Percentiles rank a stretch among this genome's conserved stretches.
phyloP scores from a whole-genome alignment of 2,329 filamentous ascomycete genomes.

The Zelopaecilomyces penicillatus region DNA sequence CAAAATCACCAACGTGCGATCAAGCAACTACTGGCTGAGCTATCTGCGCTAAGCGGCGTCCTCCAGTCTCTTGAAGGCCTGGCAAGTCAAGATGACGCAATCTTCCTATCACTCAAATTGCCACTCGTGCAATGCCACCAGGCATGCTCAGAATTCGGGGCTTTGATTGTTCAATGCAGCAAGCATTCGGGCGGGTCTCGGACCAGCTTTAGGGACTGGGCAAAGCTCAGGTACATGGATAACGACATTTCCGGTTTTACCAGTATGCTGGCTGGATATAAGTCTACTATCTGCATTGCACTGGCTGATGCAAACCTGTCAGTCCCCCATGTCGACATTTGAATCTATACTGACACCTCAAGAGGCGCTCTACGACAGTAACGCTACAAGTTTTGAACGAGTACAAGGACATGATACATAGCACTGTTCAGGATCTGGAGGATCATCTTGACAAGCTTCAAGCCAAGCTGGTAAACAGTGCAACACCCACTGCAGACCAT shows the following conservation, averaged over 20 bases:
- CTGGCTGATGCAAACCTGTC: slow-evolving; percentile 15
- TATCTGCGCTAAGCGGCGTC: slow-evolving; percentile 5
- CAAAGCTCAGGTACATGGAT: slow-evolving; percentile 34
- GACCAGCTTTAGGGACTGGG: slow-evolving; percentile 37
- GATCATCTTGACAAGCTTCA: slow-evolving; percentile 6
- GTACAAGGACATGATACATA: slow-evolving; percentile 14
- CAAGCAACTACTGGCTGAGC: slow-evolving; percentile 7
- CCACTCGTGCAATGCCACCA: slow-evolving; percentile 32
- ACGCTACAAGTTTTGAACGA: slow-evolving; percentile 11
- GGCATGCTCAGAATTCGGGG: slow-evolving; percentile 32
- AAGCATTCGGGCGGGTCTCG: slow-evolving; percentile 22
- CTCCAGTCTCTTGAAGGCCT: slow-evolving; percentile 3
- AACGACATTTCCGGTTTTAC: slow-evolving; percentile 33
- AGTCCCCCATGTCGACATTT: neutral
- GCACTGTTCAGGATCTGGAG: slow-evolving; percentile 13
- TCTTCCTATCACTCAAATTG: slow-evolving; percentile 14
- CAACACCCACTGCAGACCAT: too few relatives aligned
- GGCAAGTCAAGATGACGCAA: slow-evolving; percentile 3
- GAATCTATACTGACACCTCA: too few relatives aligned
- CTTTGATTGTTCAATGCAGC: slow-evolving; percentile 25
- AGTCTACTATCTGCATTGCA: slow-evolving; percentile 18
- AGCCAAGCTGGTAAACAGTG: slow-evolving; percentile 3
- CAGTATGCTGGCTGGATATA: slow-evolving; percentile 32
- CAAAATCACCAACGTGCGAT: slow-evolving; percentile 9
- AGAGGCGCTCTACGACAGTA: slow-evolving; percentile 3